Conservation (phyloP, 257 asterid genomes). For the Verbascum thapsus region DNA sequence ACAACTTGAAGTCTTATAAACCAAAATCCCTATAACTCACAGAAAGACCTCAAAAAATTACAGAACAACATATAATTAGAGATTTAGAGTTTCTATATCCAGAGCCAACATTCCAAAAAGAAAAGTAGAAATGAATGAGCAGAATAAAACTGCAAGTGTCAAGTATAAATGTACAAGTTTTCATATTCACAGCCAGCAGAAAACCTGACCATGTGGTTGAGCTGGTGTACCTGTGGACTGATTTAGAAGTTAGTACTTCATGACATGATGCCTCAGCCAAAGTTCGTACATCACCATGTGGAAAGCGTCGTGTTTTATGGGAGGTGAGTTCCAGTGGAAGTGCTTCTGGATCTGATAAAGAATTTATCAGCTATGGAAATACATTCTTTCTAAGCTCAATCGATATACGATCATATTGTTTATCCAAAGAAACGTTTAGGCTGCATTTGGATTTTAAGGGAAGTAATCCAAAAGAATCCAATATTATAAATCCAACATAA, state of each 20-base stretch:
- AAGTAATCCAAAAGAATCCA: too few relatives aligned
- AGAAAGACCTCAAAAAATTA: constrained; percentile 5
- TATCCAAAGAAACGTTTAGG: too few relatives aligned
- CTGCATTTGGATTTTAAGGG: too few relatives aligned
- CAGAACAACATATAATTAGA: not conserved
- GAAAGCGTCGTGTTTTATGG: constrained; percentile 70
- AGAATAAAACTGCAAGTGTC: constrained; percentile 21
- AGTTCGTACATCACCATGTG: constrained; percentile 98
- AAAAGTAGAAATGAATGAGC: constrained; percentile 26
- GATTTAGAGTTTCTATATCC: constrained; percentile 13
- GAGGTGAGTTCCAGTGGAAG: constrained; percentile 94
- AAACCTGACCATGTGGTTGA: constrained; percentile 1
- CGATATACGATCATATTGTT: not conserved
- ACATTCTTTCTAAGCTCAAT: not conserved
- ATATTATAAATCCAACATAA: too few relatives aligned
- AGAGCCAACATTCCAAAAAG: constrained; percentile 20
- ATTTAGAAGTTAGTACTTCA: constrained; percentile 63
- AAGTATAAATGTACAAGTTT: constrained; percentile 43
- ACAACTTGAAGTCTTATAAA: constrained; percentile 1
- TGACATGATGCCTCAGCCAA: constrained; percentile 87
- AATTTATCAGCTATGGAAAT: not conserved
- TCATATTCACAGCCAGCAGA: too few relatives aligned
- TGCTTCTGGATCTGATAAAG: constrained; percentile 77
- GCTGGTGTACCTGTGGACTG: constrained; percentile 16
- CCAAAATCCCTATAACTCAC: constrained; percentile 25